These are phyloP conservation scores for Russula griseocarnosa DNA, from an alignment of 768 basidiomycete species.

Conservation along the genomic window DNA sequence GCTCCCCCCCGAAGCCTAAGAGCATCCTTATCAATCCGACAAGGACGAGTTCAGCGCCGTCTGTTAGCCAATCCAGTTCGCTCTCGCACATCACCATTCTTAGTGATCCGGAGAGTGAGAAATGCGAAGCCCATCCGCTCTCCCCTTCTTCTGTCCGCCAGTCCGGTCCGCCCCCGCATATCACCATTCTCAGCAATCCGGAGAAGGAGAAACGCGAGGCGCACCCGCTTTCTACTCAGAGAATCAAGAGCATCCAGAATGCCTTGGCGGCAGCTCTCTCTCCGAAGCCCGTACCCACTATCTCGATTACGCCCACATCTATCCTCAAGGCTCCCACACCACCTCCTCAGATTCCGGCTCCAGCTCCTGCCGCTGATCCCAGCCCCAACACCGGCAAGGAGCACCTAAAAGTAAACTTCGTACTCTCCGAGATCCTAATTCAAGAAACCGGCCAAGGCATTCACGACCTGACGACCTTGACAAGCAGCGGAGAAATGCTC, in stretches of 20 bases:
- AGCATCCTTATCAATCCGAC: constrained; percentile 3
- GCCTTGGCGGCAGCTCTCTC: neutral
- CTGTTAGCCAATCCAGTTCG: neutral
- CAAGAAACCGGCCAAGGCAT: neutral
- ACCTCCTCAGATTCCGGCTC: neutral
- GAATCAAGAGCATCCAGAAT: neutral
- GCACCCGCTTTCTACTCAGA: neutral
- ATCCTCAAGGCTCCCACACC: neutral
- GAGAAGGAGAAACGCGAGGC: neutral
- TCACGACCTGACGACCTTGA: neutral
- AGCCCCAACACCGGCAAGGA: neutral
- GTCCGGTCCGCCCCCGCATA: neutral
- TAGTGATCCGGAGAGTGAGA: neutral
- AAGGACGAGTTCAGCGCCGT: neutral
- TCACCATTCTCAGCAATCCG: constrained; percentile 3
- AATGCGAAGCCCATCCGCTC: no score
- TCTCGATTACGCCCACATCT: neutral
- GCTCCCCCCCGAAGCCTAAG: no score
- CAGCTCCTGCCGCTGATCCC: neutral
- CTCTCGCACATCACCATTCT: constrained; percentile 2
- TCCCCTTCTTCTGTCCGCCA: neutral
- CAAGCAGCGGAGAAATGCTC: neutral
- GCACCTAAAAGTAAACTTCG: neutral
- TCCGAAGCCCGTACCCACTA: neutral
- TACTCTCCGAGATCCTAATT: neutral